phyloP scores from a whole-genome alignment of 441 rosid genomes.

The Iberis amara region DNA sequence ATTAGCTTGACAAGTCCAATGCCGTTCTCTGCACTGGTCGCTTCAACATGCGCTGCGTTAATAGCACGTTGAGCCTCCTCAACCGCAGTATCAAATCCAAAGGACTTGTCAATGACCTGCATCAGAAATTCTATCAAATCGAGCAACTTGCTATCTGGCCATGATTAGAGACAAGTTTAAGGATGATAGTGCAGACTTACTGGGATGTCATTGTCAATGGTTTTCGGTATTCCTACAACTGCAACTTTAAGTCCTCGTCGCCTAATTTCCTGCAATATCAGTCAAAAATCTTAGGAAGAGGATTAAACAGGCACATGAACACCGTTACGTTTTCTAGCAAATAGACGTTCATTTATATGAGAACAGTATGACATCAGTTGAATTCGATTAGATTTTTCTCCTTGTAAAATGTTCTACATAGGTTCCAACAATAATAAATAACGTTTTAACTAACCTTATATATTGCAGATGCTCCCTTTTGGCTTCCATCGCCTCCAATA shows the following conservation, averaged over 20 bases:
- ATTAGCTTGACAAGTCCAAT: slow-evolving; percentile 80
- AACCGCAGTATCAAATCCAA: slow-evolving; percentile 81
- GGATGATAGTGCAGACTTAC: slow-evolving; percentile 34
- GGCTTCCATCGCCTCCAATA: slow-evolving; percentile 88
- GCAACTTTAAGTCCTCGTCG: slow-evolving; percentile 69
- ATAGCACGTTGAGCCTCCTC: slow-evolving; percentile 92
- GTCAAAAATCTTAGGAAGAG: background rate
- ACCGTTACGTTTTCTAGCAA: background rate
- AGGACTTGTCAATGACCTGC: slow-evolving; percentile 81
- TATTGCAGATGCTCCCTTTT: slow-evolving; percentile 65
- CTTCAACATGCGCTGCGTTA: slow-evolving; percentile 84
- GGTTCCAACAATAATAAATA: slow-evolving; percentile 12
- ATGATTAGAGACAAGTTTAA: slow-evolving; percentile 8
- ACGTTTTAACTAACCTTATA: slow-evolving; percentile 43
- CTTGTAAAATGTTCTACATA: background rate
- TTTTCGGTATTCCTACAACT: slow-evolving; percentile 74
- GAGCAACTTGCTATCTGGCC: slow-evolving; percentile 8
- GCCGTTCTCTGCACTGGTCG: slow-evolving; percentile 63
- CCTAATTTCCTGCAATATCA: slow-evolving; percentile 52
- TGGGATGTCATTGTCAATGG: slow-evolving; percentile 77
- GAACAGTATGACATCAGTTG: background rate
- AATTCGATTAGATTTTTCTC: slow-evolving; percentile 11
- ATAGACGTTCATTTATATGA: background rate
- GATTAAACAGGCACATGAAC: background rate
- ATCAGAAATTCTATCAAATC: slow-evolving; percentile 20